Conservation (phyloP, 176 grass and related monocot species). For the Puccinellia tenuiflora region DNA sequence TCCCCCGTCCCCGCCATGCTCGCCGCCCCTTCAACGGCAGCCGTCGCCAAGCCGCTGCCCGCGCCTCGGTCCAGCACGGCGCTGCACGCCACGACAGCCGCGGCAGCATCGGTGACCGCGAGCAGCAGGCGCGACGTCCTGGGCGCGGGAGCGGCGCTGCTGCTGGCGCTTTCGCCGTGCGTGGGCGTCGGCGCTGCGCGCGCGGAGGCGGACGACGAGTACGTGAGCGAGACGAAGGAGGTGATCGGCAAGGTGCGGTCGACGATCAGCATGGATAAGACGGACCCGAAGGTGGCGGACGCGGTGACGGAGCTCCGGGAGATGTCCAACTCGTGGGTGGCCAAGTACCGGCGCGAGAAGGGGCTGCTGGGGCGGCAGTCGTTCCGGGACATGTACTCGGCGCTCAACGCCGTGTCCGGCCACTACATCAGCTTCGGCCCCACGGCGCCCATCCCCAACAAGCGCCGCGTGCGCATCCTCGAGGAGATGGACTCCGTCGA, state of each 20-base stretch:
- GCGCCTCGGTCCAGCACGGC: background rate
- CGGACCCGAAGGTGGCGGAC: constrained; percentile 71
- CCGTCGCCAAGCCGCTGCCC: constrained; percentile 8
- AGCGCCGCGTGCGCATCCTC: constrained; percentile 91
- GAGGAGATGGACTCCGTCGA: constrained; percentile 98
- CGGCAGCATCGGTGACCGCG: background rate
- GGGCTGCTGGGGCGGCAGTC: constrained; percentile 66
- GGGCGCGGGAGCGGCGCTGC: constrained; percentile 10
- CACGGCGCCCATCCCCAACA: constrained; percentile 84
- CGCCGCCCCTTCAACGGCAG: background rate
- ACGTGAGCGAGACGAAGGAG: constrained; percentile 83
- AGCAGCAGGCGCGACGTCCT: constrained; percentile 35
- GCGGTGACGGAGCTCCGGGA: constrained; percentile 85
- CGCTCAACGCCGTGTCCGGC: constrained; percentile 91
- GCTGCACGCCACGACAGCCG: background rate
- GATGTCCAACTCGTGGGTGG: constrained; percentile 88
- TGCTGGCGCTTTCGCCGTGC: constrained; percentile 10
- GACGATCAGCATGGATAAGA: constrained; percentile 78
- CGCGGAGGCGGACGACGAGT: constrained; percentile 69
- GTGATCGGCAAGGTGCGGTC: constrained; percentile 90
- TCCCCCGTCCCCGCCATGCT: constrained; percentile 29
- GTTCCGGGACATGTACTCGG: constrained; percentile 97
- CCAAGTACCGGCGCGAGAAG: constrained; percentile 94
- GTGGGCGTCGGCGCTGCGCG: constrained; percentile 19
- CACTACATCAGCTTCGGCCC: constrained; percentile 99